These are phyloP conservation scores for Harringtonia aguacate DNA, from an alignment of 2,329 filamentous ascomycete genomes.

Conservation along the genomic window DNA sequence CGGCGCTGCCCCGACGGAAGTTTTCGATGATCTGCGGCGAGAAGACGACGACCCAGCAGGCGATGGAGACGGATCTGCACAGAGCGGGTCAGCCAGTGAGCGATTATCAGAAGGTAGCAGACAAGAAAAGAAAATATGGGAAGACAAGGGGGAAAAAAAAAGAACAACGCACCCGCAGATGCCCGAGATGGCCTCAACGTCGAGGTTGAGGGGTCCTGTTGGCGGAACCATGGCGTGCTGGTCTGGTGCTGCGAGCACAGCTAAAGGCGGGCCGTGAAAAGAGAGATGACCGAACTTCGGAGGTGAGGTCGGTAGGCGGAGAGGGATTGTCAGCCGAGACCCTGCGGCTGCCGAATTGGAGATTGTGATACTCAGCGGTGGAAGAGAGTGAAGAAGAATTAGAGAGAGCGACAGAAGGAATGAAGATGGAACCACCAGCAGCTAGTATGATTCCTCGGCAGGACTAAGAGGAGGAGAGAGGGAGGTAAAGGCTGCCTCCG, in stretches of 20 bases:
- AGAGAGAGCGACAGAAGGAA: background rate
- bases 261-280: background rate
- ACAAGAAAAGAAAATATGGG: background rate
- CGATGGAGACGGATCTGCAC: constrained; percentile 70
- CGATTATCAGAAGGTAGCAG: background rate
- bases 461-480: background rate
- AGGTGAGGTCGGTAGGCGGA: background rate
- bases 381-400: background rate
- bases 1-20: constrained; percentile 15
- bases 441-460: too few species aligned
- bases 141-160: constrained; percentile 1
- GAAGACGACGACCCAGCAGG: constrained; percentile 97
- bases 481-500: background rate
- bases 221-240: constrained; percentile 39
- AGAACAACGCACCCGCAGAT: constrained; percentile 63
- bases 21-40: constrained; percentile 69
- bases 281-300: background rate
- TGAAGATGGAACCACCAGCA: background rate
- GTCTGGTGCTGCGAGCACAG: background rate
- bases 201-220: constrained; percentile 53
- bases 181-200: constrained; percentile 83
- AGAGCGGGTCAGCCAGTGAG: background rate
- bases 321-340: too few species aligned
- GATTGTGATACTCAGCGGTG: too few species aligned
- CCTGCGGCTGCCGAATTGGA: too few species aligned